phyloP scores from a whole-genome alignment of 2,329 filamentous ascomycete genomes.

The Bipolaris oryzae region DNA sequence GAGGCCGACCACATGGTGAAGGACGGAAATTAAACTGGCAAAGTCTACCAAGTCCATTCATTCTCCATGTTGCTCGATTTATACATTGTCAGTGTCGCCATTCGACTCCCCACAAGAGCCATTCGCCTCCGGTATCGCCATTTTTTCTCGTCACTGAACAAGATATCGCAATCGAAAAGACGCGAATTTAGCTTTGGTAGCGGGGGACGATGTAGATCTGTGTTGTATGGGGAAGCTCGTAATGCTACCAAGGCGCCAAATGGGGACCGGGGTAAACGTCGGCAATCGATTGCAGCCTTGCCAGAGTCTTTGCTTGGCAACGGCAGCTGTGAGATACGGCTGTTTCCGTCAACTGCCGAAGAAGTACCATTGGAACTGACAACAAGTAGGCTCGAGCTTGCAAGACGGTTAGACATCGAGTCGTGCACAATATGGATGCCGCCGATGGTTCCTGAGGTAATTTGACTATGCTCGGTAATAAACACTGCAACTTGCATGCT shows the following conservation, averaged over 20 bases:
- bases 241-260: constrained; percentile 24
- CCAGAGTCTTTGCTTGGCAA: constrained; percentile 18
- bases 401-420: neutral
- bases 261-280: constrained; percentile 4
- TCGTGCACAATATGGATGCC: neutral
- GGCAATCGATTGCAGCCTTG: constrained; percentile 4
- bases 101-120: constrained; percentile 10
- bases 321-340: constrained; percentile 11
- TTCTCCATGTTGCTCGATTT: neutral
- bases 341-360: constrained; percentile 6
- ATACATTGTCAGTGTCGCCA: constrained; percentile 7
- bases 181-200: constrained; percentile 1
- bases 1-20: constrained; percentile 20
- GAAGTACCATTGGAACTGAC: neutral
- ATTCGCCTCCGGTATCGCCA: constrained; percentile 19
- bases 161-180: constrained; percentile 17
- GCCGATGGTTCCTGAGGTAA: neutral
- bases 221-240: constrained; percentile 27
- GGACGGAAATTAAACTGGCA: neutral
- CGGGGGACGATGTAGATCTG: constrained; percentile 15
- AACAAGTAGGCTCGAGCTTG: neutral
- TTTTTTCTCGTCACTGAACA: constrained; percentile 2
- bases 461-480: neutral
- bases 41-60: neutral
- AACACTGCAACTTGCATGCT: neutral